Evolutionary conservation across 345 rosid genomes (phyloP).

Genomic region (Citrus maxima): DNA sequence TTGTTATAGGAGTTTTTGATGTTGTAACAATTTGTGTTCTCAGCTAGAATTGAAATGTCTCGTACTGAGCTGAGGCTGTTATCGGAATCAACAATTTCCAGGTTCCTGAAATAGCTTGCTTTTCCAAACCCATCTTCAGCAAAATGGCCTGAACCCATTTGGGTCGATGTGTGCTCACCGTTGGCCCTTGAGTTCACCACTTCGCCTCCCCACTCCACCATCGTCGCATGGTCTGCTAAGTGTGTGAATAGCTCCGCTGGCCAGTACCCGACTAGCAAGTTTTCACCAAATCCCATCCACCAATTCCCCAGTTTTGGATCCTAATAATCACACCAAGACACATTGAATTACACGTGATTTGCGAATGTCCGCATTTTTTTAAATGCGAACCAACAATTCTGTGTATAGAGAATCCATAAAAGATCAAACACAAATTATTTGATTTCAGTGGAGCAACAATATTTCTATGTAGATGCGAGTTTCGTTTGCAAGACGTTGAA

Average conservation of each 20-base stretch:
- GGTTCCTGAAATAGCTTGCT: constrained; percentile 84
- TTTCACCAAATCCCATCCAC: constrained; percentile 98
- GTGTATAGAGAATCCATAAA: too few relatives aligned
- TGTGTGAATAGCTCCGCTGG: constrained; percentile 94
- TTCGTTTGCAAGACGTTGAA: too few relatives aligned
- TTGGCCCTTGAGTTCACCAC: constrained; percentile 85
- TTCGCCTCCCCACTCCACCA: constrained; percentile 99
- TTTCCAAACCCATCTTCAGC: constrained; percentile 83
- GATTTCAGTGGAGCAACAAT: too few relatives aligned
- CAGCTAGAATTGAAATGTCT: constrained; percentile 69
- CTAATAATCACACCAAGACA: constrained; percentile 23
- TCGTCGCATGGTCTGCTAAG: constrained; percentile 79
- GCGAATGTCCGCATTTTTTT: neutral
- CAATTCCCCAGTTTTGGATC: constrained; percentile 90
- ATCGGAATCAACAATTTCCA: constrained; percentile 85
- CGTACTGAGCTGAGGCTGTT: constrained; percentile 71
- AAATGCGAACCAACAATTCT: too few relatives aligned
- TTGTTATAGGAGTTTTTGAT: constrained; percentile 67
- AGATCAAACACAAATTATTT: too few relatives aligned
- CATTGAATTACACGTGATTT: neutral
- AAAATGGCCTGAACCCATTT: constrained; percentile 96
- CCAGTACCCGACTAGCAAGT: constrained; percentile 88
- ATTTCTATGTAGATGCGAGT: too few relatives aligned
- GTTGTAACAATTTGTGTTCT: constrained; percentile 86
- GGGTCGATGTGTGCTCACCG: constrained; percentile 81